phyloP scores from a whole-genome alignment of 768 basidiomycete species.

The Naganishia antarctica region DNA sequence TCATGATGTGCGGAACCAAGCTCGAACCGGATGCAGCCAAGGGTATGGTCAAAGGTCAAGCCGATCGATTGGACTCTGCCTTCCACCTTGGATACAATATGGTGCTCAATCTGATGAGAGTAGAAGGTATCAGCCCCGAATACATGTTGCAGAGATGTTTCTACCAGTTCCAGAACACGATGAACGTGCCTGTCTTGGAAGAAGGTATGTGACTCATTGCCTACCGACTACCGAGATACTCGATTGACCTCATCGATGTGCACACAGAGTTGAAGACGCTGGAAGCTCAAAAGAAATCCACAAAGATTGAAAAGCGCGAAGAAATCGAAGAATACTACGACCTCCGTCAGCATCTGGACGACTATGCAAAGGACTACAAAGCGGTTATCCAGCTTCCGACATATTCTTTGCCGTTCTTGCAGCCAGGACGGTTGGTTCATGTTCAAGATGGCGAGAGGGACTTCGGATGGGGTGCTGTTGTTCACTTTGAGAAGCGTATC shows the following conservation, averaged over 20 bases:
- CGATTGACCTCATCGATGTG: neutral
- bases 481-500: slow-evolving; percentile 80
- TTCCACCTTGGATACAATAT: slow-evolving; percentile 99
- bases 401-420: slow-evolving; percentile 89
- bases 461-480: slow-evolving; percentile 93
- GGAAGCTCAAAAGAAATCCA: slow-evolving; percentile 47
- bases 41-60: slow-evolving; percentile 96
- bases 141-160: slow-evolving; percentile 97
- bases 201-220: slow-evolving; percentile 72
- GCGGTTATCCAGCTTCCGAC: slow-evolving; percentile 91
- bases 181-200: slow-evolving; percentile 66
- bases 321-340: slow-evolving; percentile 86
- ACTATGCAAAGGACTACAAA: slow-evolving; percentile 79
- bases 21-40: slow-evolving; percentile 87
- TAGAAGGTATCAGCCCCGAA: slow-evolving; percentile 96
- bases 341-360: slow-evolving; percentile 83
- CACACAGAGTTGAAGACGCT: neutral
- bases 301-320: slow-evolving; percentile 75
- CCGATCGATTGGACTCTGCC: slow-evolving; percentile 92
- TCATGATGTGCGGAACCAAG: slow-evolving; percentile 99
- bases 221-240: too few relatives aligned
- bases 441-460: slow-evolving; percentile 79
- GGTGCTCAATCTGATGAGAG: slow-evolving; percentile 96
- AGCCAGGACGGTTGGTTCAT: slow-evolving; percentile 85
- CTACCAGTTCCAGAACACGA: slow-evolving; percentile 94